Conservation (phyloP, 805 yeast species). For the Yarrowia sp. region DNA sequence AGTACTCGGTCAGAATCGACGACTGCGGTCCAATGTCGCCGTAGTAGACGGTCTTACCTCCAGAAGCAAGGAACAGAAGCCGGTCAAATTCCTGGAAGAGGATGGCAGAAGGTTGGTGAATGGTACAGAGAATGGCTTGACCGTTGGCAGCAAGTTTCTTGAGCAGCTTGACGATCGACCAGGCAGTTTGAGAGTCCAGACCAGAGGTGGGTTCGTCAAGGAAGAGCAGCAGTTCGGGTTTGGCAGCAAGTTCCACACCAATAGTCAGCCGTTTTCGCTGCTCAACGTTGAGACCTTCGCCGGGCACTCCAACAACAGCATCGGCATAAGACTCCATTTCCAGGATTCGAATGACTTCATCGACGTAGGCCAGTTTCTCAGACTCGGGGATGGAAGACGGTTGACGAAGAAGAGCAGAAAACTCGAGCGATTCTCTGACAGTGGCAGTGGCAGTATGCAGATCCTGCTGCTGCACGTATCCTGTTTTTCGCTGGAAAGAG, state of each 20-base stretch:
- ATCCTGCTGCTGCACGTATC: slow-evolving; percentile 19
- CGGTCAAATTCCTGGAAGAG: slow-evolving; percentile 80
- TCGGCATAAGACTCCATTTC: slow-evolving; percentile 18
- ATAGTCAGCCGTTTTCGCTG: slow-evolving; percentile 22
- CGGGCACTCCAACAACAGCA: slow-evolving; percentile 12
- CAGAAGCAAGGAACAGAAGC: slow-evolving; percentile 69
- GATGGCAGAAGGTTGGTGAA: slow-evolving; percentile 86
- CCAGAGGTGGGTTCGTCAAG: slow-evolving; percentile 13
- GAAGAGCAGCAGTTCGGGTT: slow-evolving; percentile 10
- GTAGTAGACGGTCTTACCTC: slow-evolving; percentile 77
- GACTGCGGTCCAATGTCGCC: slow-evolving; percentile 74
- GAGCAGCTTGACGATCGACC: slow-evolving; percentile 69
- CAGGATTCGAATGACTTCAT: slow-evolving; percentile 16
- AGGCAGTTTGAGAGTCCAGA: slow-evolving; percentile 55
- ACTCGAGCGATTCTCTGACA: slow-evolving; percentile 14
- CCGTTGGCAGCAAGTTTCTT: slow-evolving; percentile 65
- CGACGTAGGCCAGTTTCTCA: slow-evolving; percentile 16
- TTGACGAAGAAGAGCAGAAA: slow-evolving; percentile 20
- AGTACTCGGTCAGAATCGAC: slow-evolving; percentile 64
- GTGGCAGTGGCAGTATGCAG: slow-evolving; percentile 17
- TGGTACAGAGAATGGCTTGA: slow-evolving; percentile 74
- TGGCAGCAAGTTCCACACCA: slow-evolving; percentile 18
- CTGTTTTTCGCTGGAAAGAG: slow-evolving; percentile 22
- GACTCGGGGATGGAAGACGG: background rate
- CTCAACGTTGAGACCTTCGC: slow-evolving; percentile 21